Percentiles rank a stretch among this genome's conserved stretches.
phyloP scores from a whole-genome alignment of 768 basidiomycete species.

The Boletales sp. region DNA sequence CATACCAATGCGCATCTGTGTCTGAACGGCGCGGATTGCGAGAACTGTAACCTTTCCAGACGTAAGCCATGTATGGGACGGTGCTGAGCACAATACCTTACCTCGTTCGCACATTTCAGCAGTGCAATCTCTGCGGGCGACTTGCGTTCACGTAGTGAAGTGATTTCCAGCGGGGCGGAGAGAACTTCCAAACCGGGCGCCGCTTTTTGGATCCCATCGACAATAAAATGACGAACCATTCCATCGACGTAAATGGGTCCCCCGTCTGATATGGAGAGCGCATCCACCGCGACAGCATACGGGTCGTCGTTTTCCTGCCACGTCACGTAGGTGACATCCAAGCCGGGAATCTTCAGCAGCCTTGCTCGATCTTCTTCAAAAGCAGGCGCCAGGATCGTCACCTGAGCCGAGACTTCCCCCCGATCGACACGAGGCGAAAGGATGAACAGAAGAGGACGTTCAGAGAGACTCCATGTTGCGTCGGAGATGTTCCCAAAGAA shows the following conservation, averaged over 20 bases:
- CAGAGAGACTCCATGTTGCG: constrained; percentile 65
- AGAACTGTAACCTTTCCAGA: constrained; percentile 69
- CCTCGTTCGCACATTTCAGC: constrained; percentile 78
- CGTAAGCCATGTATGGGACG: not conserved
- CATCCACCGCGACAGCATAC: constrained; percentile 46
- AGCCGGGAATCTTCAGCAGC: constrained; percentile 49
- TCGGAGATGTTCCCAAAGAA: constrained; percentile 74
- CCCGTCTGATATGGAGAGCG: constrained; percentile 21
- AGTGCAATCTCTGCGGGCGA: constrained; percentile 66
- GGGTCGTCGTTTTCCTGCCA: constrained; percentile 73
- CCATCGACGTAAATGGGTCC: constrained; percentile 59
- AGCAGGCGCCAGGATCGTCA: constrained; percentile 68
- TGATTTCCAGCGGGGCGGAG: constrained; percentile 53
- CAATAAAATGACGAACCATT: constrained; percentile 57
- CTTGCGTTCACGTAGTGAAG: constrained; percentile 70
- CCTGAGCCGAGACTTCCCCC: constrained; percentile 34
- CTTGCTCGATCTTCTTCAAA: constrained; percentile 76
- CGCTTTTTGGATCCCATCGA: constrained; percentile 55
- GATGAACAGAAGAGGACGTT: constrained; percentile 73
- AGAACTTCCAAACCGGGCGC: constrained; percentile 36
- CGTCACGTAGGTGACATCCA: constrained; percentile 43
- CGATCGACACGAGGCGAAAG: constrained; percentile 41
- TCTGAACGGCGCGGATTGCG: constrained; percentile 63
- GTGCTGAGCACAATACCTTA: constrained; percentile 23
- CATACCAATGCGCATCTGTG: constrained; percentile 65